Evolutionary conservation across 768 basidiomycete genomes (phyloP).

Genomic region (Amanita exitialis): DNA sequence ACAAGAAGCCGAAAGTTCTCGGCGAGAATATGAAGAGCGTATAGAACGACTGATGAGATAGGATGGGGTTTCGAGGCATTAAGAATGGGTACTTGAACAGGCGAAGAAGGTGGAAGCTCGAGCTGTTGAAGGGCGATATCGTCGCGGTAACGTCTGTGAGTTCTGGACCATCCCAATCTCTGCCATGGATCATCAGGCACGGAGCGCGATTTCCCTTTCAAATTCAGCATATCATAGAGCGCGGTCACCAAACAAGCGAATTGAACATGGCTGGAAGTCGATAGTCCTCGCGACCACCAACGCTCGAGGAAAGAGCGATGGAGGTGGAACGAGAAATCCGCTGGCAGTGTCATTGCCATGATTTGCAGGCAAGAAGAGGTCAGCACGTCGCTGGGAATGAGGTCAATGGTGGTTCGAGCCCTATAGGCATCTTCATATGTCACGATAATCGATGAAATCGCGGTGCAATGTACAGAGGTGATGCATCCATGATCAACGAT

Average conservation of each 20-base stretch:
- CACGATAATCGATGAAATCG: slow-evolving; percentile 42
- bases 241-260: slow-evolving; percentile 48
- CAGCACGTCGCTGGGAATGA: slow-evolving; percentile 44
- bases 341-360: slow-evolving; percentile 51
- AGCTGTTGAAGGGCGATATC: slow-evolving; percentile 48
- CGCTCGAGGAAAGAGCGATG: slow-evolving; percentile 44
- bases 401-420: slow-evolving; percentile 39
- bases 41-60: slow-evolving; percentile 49
- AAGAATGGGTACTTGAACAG: slow-evolving; percentile 13
- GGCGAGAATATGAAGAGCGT: slow-evolving; percentile 71
- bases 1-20: slow-evolving; percentile 58
- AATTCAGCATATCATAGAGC: slow-evolving; percentile 36
- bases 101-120: slow-evolving; percentile 17
- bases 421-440: slow-evolving; percentile 40
- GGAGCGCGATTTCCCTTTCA: slow-evolving; percentile 16
- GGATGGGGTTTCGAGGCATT: slow-evolving; percentile 24
- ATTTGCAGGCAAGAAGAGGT: slow-evolving; percentile 51
- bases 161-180: slow-evolving; percentile 30
- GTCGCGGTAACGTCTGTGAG: slow-evolving; percentile 40
- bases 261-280: slow-evolving; percentile 35
- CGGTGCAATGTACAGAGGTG: slow-evolving; percentile 34
- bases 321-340: slow-evolving; percentile 42
- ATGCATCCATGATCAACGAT: slow-evolving; percentile 23
- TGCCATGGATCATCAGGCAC: slow-evolving; percentile 32
- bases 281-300: slow-evolving; percentile 42